Conservation (phyloP, 257 asterid species). For the Leonotis leonurus region DNA sequence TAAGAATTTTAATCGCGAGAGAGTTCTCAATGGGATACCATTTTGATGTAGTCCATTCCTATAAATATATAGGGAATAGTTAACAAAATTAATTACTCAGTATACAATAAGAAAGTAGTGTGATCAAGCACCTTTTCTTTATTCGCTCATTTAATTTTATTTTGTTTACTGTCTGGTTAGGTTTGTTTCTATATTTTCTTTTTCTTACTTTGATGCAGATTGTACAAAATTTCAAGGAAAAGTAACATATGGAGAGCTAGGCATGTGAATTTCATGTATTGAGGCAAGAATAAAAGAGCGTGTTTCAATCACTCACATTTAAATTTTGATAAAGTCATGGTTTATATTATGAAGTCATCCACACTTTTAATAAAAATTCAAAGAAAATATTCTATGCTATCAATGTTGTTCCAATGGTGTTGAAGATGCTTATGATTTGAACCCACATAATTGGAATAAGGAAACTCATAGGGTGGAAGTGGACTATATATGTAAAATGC, state of each 20-base stretch:
- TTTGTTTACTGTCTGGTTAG: too few species aligned
- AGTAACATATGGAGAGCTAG: background rate
- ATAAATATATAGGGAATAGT: background rate
- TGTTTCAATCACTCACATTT: too few species aligned
- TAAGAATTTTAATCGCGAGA: too few species aligned
- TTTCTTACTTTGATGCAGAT: background rate
- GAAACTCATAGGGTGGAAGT: too few species aligned
- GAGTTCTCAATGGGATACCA: background rate
- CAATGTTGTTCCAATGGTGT: constrained; percentile 13
- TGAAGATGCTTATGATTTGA: constrained; percentile 4
- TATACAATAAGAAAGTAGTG: too few species aligned
- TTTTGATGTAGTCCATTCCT: background rate
- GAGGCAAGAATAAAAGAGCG: background rate
- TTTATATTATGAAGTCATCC: background rate
- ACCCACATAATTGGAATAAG: constrained; percentile 15
- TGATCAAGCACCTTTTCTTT: too few species aligned
- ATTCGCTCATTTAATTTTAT: background rate
- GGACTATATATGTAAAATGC: too few species aligned
- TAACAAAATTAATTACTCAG: background rate
- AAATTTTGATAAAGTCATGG: too few species aligned
- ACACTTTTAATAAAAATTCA: background rate
- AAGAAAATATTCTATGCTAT: background rate
- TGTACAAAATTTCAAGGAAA: background rate
- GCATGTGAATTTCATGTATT: background rate
- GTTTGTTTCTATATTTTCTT: too few species aligned